Conservation (phyloP, 768 basidiomycete species). For the Suillus brevipes region DNA sequence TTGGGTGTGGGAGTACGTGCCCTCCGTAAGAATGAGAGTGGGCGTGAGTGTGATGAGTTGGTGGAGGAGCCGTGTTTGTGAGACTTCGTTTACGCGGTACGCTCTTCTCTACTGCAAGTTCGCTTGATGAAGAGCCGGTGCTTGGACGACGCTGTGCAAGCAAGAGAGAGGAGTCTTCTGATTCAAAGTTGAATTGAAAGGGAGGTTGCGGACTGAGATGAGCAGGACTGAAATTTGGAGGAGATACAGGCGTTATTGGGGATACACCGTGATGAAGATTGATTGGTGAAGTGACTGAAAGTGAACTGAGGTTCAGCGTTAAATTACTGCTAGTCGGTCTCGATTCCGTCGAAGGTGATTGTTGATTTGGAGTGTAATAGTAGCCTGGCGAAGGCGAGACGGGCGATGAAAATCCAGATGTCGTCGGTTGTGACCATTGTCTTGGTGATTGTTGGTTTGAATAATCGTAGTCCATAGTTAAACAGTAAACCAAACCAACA, state of each 20-base stretch:
- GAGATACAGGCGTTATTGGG: constrained; percentile 61
- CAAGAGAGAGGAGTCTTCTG: constrained; percentile 28
- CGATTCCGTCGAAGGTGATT: constrained; percentile 17
- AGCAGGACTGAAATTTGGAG: constrained; percentile 42
- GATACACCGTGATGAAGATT: constrained; percentile 46
- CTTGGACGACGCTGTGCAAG: constrained; percentile 38
- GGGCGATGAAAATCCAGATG: constrained; percentile 25
- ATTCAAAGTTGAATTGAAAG: constrained; percentile 53
- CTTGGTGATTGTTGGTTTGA: constrained; percentile 38
- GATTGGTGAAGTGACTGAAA: constrained; percentile 66
- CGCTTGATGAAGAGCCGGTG: constrained; percentile 47
- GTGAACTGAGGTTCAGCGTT: constrained; percentile 66
- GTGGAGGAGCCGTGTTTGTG: constrained; percentile 37
- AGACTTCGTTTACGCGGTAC: constrained; percentile 72
- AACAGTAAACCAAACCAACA: no score
- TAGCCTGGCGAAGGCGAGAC: constrained; percentile 22
- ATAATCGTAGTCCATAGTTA: constrained; percentile 27
- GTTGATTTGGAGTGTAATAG: constrained; percentile 21
- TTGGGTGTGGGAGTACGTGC: constrained; percentile 26
- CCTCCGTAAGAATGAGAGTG: constrained; percentile 28
- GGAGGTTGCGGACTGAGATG: constrained; percentile 45
- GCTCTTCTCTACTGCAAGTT: constrained; percentile 45
- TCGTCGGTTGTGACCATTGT: constrained; percentile 30
- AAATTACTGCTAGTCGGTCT: constrained; percentile 41
- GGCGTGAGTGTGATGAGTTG: constrained; percentile 20